Percentiles rank a stretch among this genome's conserved stretches.
These are phyloP conservation scores for Raffaelea ambrosiae DNA, from an alignment of 2,329 filamentous ascomycete genomes.

Conservation along the genomic window DNA sequence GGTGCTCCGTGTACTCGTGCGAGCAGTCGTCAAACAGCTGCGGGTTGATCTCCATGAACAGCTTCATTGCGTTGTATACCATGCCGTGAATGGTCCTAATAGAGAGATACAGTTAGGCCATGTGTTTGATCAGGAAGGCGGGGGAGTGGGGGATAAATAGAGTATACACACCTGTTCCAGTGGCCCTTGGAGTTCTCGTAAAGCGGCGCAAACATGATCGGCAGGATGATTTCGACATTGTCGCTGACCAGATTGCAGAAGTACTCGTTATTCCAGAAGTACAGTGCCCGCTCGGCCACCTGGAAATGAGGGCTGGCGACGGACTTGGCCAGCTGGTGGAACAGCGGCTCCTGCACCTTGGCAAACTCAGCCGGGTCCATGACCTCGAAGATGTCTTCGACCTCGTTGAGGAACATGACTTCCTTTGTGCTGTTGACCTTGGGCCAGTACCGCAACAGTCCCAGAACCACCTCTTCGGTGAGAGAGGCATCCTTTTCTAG, in stretches of 20 bases:
- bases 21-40: slow-evolving; percentile 98
- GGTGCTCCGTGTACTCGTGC: slow-evolving; percentile 93
- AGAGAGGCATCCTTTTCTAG: slow-evolving; percentile 94
- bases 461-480: slow-evolving; percentile 95
- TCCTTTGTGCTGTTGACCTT: slow-evolving; percentile 99
- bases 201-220: slow-evolving; percentile 97
- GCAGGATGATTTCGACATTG: slow-evolving; percentile 95
- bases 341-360: slow-evolving; percentile 95
- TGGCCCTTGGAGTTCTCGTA: slow-evolving; percentile 99
- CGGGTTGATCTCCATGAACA: slow-evolving; percentile 99
- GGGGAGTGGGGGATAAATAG: no score
- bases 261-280: slow-evolving; percentile 99
- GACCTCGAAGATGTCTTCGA: slow-evolving; percentile 98
- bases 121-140: slow-evolving; percentile 28
- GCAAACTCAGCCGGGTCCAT: slow-evolving; percentile 99
- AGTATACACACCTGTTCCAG: slow-evolving; percentile 71
- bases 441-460: slow-evolving; percentile 92
- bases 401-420: slow-evolving; percentile 98
- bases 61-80: slow-evolving; percentile 99
- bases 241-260: slow-evolving; percentile 99
- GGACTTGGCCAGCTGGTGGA: slow-evolving; percentile 95
- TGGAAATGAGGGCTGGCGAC: slow-evolving; percentile 98
- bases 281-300: slow-evolving; percentile 91
- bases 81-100: slow-evolving; percentile 93
- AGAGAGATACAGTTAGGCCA: neutral